Evolutionary conservation across 108 stramenopile genomes (phyloP).

Genomic region (Fistulifera solaris): DNA sequence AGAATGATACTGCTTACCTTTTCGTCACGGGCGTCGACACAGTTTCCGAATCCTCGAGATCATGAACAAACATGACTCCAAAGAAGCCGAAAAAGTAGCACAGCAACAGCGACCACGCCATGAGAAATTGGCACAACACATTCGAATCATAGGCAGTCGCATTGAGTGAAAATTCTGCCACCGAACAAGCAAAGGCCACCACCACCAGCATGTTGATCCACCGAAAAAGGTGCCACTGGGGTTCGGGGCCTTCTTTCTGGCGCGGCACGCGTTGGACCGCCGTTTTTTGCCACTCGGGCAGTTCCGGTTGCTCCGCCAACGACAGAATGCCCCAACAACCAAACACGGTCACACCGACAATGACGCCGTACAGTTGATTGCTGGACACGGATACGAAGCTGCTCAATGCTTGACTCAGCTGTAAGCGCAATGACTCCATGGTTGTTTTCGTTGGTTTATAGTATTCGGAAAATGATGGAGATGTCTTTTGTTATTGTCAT

Average conservation of each 20-base stretch:
- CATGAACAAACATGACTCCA: conserved; percentile 81
- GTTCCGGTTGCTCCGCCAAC: conserved; percentile 8
- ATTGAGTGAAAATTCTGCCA: conserved; percentile 50
- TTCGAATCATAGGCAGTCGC: conserved; percentile 47
- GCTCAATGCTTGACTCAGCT: not conserved
- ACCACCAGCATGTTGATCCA: conserved; percentile 51
- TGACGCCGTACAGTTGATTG: conserved; percentile 50
- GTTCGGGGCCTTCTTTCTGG: conserved; percentile 35
- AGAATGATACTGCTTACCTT: too few species aligned
- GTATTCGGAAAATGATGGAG: too few species aligned
- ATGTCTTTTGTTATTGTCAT: too few species aligned
- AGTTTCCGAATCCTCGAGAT: conserved; percentile 13
- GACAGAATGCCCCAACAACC: conserved; percentile 41
- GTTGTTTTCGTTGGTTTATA: too few species aligned
- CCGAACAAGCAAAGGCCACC: conserved; percentile 40
- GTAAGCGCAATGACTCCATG: not conserved
- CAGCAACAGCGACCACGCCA: conserved; percentile 68
- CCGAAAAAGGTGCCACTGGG: conserved; percentile 74
- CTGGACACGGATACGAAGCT: not conserved
- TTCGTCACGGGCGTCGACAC: conserved; percentile 1
- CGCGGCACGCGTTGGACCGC: not conserved
- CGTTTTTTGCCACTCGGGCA: not conserved
- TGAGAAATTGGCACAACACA: conserved; percentile 50
- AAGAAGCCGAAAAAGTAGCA: conserved; percentile 97
- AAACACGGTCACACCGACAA: conserved; percentile 51